These are phyloP conservation scores for Parastagonospora nodorum DNA, from an alignment of 2,329 filamentous ascomycete species.

Conservation along the genomic window DNA sequence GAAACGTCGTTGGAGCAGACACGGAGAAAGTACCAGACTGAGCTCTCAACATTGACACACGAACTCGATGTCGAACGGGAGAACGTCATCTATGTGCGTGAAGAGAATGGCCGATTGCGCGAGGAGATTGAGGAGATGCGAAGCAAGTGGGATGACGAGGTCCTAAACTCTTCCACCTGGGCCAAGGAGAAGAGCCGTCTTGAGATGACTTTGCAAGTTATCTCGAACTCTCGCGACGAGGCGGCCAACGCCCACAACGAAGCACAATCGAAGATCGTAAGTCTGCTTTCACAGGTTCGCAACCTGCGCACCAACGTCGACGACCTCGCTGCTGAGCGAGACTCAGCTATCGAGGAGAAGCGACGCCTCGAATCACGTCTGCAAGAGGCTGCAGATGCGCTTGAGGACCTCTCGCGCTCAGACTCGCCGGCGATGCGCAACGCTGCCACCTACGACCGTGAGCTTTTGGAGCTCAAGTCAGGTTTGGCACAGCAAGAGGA, in stretches of 20 bases:
- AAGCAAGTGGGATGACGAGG: constrained; percentile 97
- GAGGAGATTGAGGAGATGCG: constrained; percentile 94
- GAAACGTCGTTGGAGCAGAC: constrained; percentile 96
- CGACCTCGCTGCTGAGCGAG: constrained; percentile 82
- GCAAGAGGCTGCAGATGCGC: constrained; percentile 81
- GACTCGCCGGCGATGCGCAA: constrained; percentile 88
- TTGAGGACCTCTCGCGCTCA: constrained; percentile 85
- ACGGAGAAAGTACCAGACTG: constrained; percentile 93
- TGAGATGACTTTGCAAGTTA: constrained; percentile 85
- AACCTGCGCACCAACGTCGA: constrained; percentile 82
- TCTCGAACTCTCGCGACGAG: constrained; percentile 90
- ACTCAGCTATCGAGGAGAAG: constrained; percentile 86
- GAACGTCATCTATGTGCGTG: constrained; percentile 80
- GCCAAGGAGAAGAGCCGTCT: constrained; percentile 95
- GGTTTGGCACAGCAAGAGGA: constrained; percentile 91
- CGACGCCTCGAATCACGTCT: constrained; percentile 83
- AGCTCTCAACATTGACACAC: constrained; percentile 85
- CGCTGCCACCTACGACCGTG: constrained; percentile 84
- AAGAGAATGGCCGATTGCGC: constrained; percentile 85
- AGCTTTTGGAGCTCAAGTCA: constrained; percentile 87
- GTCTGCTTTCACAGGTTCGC: constrained; percentile 86
- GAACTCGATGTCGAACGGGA: constrained; percentile 94
- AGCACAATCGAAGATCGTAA: constrained; percentile 90
- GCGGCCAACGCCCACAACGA: constrained; percentile 93
- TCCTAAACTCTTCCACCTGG: constrained; percentile 97